Percentiles rank a stretch among this genome's conserved stretches.
Conservation (phyloP, 345 rosid species). For the Rubroshorea leprosula region DNA sequence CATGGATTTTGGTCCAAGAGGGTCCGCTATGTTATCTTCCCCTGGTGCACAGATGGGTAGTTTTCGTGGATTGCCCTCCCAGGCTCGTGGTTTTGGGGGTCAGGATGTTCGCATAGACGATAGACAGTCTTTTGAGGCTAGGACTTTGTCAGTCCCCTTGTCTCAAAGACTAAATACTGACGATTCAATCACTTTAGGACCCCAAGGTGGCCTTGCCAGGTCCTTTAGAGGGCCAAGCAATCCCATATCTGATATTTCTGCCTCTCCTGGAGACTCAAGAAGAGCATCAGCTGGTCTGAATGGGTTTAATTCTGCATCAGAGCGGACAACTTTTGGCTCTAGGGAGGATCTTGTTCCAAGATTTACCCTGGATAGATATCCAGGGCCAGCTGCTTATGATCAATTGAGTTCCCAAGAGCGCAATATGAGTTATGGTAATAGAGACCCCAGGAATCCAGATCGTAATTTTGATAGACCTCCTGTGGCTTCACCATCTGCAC, state of each 20-base stretch:
- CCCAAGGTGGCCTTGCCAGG: slow-evolving; percentile 97
- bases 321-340: slow-evolving; percentile 31
- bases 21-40: slow-evolving; percentile 28
- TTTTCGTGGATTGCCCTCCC: slow-evolving; percentile 59
- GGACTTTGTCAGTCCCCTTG: slow-evolving; percentile 65
- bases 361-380: slow-evolving; percentile 44
- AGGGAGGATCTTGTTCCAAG: slow-evolving; percentile 47
- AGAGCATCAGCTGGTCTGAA: slow-evolving; percentile 51
- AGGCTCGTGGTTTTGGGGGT: slow-evolving; percentile 48
- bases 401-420: slow-evolving; percentile 46
- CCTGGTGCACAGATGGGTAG: slow-evolving; percentile 51
- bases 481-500: slow-evolving; percentile 40
- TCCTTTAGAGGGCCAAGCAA: slow-evolving; percentile 54
- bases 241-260: slow-evolving; percentile 41
- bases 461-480: slow-evolving; percentile 46
- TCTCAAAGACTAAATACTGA: slow-evolving; percentile 65
- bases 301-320: slow-evolving; percentile 43
- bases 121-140: slow-evolving; percentile 60
- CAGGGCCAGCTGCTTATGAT: slow-evolving; percentile 41
- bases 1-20: slow-evolving; percentile 70
- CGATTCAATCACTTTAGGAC: slow-evolving; percentile 80
- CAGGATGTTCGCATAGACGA: slow-evolving; percentile 76
- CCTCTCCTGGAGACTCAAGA: slow-evolving; percentile 47
- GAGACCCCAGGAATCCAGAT: slow-evolving; percentile 44
- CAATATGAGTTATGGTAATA: slow-evolving; percentile 34